phyloP scores from a whole-genome alignment of 495 filamentous ascomycete species.

The Entonaema liquescens region DNA sequence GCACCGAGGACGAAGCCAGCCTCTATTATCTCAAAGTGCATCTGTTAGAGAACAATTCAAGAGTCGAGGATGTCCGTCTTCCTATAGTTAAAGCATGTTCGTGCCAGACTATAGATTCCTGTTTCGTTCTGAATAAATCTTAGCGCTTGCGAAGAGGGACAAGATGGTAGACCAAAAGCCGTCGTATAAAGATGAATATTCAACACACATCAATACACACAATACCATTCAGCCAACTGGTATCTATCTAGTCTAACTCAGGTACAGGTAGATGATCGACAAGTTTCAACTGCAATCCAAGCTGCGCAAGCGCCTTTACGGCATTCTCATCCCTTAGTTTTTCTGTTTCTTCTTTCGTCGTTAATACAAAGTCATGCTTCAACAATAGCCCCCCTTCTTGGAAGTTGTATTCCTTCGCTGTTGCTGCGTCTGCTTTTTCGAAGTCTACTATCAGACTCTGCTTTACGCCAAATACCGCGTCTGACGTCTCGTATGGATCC shows the following conservation, averaged over 20 bases:
- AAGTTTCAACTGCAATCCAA: slow-evolving; percentile 79
- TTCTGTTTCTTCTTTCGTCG: slow-evolving; percentile 73
- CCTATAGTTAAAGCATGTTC: background rate
- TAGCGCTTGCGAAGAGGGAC: background rate
- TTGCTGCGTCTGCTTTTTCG: slow-evolving; percentile 66
- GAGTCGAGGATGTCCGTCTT: background rate
- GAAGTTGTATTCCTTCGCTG: slow-evolving; percentile 69
- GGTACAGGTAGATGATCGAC: slow-evolving; percentile 85
- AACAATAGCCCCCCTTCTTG: slow-evolving; percentile 73
- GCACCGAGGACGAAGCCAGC: background rate
- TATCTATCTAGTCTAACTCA: slow-evolving; percentile 53
- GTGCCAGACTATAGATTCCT: background rate
- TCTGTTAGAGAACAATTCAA: background rate
- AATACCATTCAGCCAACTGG: background rate
- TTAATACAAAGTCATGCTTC: slow-evolving; percentile 78
- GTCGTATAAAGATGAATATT: no score
- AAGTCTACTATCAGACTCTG: slow-evolving; percentile 80
- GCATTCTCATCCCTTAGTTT: slow-evolving; percentile 76
- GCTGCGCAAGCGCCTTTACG: slow-evolving; percentile 70
- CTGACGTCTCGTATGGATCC: slow-evolving; percentile 89
- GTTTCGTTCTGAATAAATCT: background rate
- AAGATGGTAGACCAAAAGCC: no score
- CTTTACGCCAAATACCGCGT: slow-evolving; percentile 95
- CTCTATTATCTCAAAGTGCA: background rate
- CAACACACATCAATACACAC: no score